Conservation (phyloP, 2,329 filamentous ascomycete species). For the Botrytis deweyae region DNA sequence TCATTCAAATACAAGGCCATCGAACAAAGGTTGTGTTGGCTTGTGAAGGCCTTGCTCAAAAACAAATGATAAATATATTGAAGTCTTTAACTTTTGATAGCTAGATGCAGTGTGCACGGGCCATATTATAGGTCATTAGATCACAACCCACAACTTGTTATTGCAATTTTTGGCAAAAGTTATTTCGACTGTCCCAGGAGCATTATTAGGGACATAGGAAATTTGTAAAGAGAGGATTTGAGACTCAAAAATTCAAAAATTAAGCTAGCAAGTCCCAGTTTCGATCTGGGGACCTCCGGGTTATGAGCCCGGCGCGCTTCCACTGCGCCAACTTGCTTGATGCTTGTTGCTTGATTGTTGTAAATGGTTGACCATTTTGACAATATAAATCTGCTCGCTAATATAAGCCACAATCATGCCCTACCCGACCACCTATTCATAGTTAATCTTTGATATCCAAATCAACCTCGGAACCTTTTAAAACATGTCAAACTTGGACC, state of each 20-base stretch:
- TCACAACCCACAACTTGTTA: not conserved
- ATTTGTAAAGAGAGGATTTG: not conserved
- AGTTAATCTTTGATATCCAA: not conserved
- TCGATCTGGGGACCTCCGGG: conserved; percentile 43
- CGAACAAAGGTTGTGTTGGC: not conserved
- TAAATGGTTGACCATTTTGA: rapidly evolving
- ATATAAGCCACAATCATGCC: not conserved
- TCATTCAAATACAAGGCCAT: not conserved
- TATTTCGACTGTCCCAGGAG: no score
- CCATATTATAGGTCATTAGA: not conserved
- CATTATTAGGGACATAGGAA: not conserved
- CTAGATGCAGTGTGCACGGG: not conserved
- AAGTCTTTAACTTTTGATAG: not conserved
- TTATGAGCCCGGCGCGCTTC: conserved; percentile 44
- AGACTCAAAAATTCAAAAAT: not conserved
- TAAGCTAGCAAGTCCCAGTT: conserved; percentile 31
- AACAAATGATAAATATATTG: not conserved
- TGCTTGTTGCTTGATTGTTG: conserved; percentile 1
- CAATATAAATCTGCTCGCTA: rapidly evolving
- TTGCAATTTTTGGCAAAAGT: not conserved
- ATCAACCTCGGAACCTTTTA: not conserved
- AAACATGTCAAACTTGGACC: not conserved
- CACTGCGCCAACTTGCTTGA: conserved; percentile 42
- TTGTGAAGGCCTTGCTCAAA: not conserved
- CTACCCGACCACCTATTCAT: not conserved